Conservation (phyloP, 1,139 yeast genomes). For the Saccharomyces hybrid region DNA sequence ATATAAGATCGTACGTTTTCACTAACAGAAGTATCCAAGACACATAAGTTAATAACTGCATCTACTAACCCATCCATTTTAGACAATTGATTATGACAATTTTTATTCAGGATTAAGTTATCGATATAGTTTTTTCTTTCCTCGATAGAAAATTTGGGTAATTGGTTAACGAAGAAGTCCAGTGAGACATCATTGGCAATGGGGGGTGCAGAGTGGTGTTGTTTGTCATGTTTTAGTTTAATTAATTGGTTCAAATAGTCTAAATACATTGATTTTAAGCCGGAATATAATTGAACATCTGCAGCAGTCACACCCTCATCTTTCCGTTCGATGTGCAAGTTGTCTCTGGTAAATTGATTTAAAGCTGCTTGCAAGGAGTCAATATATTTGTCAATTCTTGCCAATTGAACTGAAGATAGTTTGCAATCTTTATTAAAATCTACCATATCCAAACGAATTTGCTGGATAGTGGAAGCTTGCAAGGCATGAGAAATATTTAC, state of each 20-base stretch:
- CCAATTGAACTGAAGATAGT: constrained; percentile 15
- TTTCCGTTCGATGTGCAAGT: constrained; percentile 21
- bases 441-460: constrained; percentile 24
- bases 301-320: constrained; percentile 22
- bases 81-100: constrained; percentile 7
- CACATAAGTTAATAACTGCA: constrained; percentile 20
- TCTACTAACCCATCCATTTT: constrained; percentile 15
- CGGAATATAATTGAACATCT: constrained; percentile 26
- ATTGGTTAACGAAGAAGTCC: constrained; percentile 2
- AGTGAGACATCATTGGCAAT: not conserved
- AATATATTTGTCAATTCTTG: constrained; percentile 20
- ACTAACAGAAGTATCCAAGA: constrained; percentile 22
- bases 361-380: constrained; percentile 20
- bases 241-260: constrained; percentile 25
- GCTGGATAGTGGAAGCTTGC: constrained; percentile 24
- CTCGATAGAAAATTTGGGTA: constrained; percentile 19
- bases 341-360: constrained; percentile 25
- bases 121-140: constrained; percentile 23
- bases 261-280: constrained; percentile 27
- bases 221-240: constrained; percentile 12
- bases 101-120: constrained; percentile 10
- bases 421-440: constrained; percentile 11
- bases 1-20: constrained; percentile 20
- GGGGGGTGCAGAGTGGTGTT: not conserved
- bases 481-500: constrained; percentile 30